A percentile compares a stretch with the other conserved stretches of the same genome.
Evolutionary conservation across 352 stramenopile species (phyloP).

Genomic region (Peronospora belbahrii): DNA sequence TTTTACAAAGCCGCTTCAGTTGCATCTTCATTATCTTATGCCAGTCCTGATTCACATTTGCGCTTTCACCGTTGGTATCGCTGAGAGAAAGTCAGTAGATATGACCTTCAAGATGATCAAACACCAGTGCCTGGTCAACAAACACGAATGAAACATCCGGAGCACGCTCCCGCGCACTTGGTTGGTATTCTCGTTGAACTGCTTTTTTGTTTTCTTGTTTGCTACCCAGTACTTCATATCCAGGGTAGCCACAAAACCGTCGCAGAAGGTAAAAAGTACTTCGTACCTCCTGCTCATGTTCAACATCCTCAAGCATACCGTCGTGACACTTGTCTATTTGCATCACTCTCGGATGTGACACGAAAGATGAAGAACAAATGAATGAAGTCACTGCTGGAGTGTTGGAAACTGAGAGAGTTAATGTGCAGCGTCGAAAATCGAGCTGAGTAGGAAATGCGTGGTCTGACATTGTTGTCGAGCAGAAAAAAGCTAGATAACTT

Average conservation of each 20-base stretch:
- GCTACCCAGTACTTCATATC: constrained; percentile 72
- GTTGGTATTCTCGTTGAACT: constrained; percentile 8
- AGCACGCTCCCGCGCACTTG: constrained; percentile 22
- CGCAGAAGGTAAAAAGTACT: constrained; percentile 70
- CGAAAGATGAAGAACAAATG: too few species aligned
- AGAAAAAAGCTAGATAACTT: too few species aligned
- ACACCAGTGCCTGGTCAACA: constrained; percentile 82
- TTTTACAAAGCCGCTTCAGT: constrained; percentile 13
- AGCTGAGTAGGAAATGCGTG: too few species aligned
- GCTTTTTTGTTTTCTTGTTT: constrained; percentile 22
- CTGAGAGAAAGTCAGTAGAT: constrained; percentile 78
- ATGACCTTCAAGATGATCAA: constrained; percentile 68
- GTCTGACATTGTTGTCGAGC: too few species aligned
- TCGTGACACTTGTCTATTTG: constrained; percentile 26
- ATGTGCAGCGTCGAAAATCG: too few species aligned
- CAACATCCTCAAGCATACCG: constrained; percentile 13
- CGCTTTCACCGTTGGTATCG: constrained; percentile 6
- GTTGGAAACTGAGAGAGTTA: too few species aligned
- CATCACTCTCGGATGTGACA: constrained; percentile 38
- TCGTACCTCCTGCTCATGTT: constrained; percentile 4
- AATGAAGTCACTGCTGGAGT: too few species aligned
- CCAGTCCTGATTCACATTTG: constrained; percentile 9
- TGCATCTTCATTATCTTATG: constrained; percentile 13
- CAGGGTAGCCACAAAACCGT: constrained; percentile 85
- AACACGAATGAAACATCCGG: constrained; percentile 89